phyloP scores from a whole-genome alignment of 2,329 filamentous ascomycete species.

The Penicillium sp. region DNA sequence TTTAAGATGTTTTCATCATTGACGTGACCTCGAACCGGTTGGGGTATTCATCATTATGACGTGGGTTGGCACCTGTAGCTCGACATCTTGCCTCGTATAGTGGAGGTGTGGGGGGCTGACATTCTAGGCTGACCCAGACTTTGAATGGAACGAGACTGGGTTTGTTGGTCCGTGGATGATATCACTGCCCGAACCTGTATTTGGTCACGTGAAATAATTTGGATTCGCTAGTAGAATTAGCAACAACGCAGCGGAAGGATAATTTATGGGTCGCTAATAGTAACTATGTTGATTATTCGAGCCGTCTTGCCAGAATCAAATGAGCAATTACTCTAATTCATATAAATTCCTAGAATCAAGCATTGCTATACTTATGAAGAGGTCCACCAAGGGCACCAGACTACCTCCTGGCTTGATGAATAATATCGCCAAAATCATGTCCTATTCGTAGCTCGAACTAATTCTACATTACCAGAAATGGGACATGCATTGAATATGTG shows the following conservation, averaged over 20 bases:
- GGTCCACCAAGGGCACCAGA: too few species aligned
- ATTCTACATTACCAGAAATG: not conserved
- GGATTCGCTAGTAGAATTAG: not conserved
- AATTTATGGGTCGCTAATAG: too few species aligned
- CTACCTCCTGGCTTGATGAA: too few species aligned
- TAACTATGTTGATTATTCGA: not conserved
- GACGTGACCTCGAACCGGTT: conserved; percentile 21
- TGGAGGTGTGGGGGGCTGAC: not conserved
- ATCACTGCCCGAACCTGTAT: not conserved
- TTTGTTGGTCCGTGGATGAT: not conserved
- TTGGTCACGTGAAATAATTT: not conserved
- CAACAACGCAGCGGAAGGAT: too few species aligned
- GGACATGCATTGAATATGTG: conserved; percentile 12
- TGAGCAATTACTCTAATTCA: too few species aligned
- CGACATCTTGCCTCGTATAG: not conserved
- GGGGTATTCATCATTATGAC: conserved; percentile 32
- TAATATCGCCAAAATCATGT: too few species aligned
- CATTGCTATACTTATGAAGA: too few species aligned
- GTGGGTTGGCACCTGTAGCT: conserved; percentile 13
- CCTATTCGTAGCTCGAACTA: not conserved
- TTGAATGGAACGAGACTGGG: not conserved
- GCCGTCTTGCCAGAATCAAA: too few species aligned
- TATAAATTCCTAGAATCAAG: too few species aligned
- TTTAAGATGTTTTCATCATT: conserved; percentile 1
- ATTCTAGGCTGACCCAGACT: not conserved